Base-by-base conservation (phyloP, 2,329 filamentous ascomycete species). In the Fusarium sp. region DNA sequence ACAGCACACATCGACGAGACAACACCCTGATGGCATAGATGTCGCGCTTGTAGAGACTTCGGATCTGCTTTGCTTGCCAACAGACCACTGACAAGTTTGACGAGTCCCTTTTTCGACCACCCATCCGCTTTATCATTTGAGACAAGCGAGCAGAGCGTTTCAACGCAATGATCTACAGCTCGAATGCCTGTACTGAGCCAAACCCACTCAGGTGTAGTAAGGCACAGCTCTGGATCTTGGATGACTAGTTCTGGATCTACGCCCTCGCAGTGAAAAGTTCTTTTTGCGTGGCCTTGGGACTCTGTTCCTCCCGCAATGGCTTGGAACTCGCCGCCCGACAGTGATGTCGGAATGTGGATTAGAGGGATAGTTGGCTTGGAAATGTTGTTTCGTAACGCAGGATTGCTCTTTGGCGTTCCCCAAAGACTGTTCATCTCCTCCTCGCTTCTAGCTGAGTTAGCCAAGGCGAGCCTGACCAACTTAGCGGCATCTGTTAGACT, bases 121-220 rank as follows among this genome's bases (percentile, higher is more conserved):
- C 42, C 45, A 25, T 75, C 71, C 3, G 82, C 83, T 27, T 79
- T 76, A 2, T 78, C 77, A 12, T 77, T 74, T 15, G 86, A 83
- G 5, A 74, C 66, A 3, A 83, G 74, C 2, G 84, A 85, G 68
- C 85, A 88, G 9, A 87, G 76, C 3, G 85, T 85, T 77, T 90
- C 88, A 8, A 90, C 84, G 62, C 87, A 89, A 73, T 90, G 88
- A 71, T 90, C 88, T 0, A 90, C 83, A 0, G 86, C 84, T 14
- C 88, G 82, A 12, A 90, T 82, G 0, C 89, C 89, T 0, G 87
- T 89, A 46, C 85, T 86, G 3, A 90, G 79, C 89, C 88, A 91
- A 25, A 89, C 81, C 25, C 80, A 79, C 2, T 81, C 79, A 0
- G 88, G 89, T 0, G 88, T 90, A 1, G 85, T 85, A 4, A 80